Conservation (phyloP, 805 yeast species). For the Candida caryicola region DNA sequence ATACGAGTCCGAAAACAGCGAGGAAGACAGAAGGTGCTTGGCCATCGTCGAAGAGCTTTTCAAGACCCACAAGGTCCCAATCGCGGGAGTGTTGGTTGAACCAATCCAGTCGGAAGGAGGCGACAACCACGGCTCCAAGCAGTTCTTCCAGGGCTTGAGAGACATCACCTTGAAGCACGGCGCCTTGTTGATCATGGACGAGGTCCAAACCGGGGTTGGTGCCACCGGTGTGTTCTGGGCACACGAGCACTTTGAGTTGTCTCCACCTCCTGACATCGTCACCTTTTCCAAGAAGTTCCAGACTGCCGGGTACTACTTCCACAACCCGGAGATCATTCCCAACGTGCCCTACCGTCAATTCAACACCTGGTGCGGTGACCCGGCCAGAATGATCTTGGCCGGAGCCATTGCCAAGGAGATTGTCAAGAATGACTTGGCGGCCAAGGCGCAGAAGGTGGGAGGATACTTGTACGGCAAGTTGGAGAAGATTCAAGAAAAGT, state of each 20-base stretch:
- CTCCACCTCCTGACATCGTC: slow-evolving; percentile 78
- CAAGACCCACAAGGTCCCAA: slow-evolving; percentile 65
- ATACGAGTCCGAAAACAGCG: slow-evolving; percentile 57
- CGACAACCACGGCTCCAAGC: slow-evolving; percentile 78
- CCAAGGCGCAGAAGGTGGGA: slow-evolving; percentile 60
- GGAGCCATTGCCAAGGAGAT: slow-evolving; percentile 70
- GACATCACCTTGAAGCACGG: slow-evolving; percentile 69
- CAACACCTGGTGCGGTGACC: slow-evolving; percentile 94
- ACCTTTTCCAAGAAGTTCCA: slow-evolving; percentile 88
- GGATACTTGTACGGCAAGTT: slow-evolving; percentile 60
- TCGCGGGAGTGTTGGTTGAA: slow-evolving; percentile 87
- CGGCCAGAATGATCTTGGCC: slow-evolving; percentile 74
- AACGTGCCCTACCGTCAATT: slow-evolving; percentile 81
- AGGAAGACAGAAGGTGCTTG: slow-evolving; percentile 82
- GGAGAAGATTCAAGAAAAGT: slow-evolving; percentile 48
- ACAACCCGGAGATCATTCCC: slow-evolving; percentile 70
- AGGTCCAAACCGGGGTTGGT: slow-evolving; percentile 89
- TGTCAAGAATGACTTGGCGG: slow-evolving; percentile 55
- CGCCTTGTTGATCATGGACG: slow-evolving; percentile 74
- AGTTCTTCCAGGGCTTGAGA: slow-evolving; percentile 79
- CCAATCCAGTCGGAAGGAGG: slow-evolving; percentile 94
- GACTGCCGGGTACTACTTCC: slow-evolving; percentile 84
- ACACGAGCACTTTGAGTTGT: slow-evolving; percentile 77
- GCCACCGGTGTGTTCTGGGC: slow-evolving; percentile 88
- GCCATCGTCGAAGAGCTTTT: slow-evolving; percentile 70